These are phyloP conservation scores for Pythium monospermum DNA, from an alignment of 352 stramenopile species.

Conservation along the genomic window DNA sequence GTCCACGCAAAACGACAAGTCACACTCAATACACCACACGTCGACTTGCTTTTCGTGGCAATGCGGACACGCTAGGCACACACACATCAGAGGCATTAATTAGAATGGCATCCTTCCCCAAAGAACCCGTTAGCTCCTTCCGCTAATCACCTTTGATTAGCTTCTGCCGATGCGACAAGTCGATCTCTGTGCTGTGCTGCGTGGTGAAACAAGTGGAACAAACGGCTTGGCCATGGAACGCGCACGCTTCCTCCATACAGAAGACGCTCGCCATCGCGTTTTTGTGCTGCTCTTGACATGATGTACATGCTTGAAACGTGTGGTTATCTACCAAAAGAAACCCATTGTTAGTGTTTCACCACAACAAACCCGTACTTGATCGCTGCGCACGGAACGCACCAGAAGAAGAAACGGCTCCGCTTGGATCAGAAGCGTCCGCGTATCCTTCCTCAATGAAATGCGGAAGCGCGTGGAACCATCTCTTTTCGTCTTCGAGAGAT, in stretches of 20 bases:
- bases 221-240: neutral
- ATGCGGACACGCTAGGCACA: constrained; percentile 47
- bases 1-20: constrained; percentile 55
- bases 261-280: constrained; percentile 10
- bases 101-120: neutral
- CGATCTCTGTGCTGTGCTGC: neutral
- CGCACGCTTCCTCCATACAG: constrained; percentile 10
- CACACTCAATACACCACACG: constrained; percentile 55
- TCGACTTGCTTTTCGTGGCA: constrained; percentile 40
- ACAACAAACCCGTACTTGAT: too few species aligned
- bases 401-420: too few species aligned
- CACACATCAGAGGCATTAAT: neutral
- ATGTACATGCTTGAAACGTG: neutral
- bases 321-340: neutral
- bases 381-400: too few species aligned
- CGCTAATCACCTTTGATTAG: constrained; percentile 20
- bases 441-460: constrained; percentile 8
- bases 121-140: neutral
- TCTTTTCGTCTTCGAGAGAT: constrained; percentile 4
- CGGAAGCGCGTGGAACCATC: constrained; percentile 10
- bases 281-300: neutral
- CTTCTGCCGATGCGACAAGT: constrained; percentile 1
- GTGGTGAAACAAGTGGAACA: constrained; percentile 12
- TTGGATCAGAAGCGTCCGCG: too few species aligned
- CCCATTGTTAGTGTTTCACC: neutral